Base-by-base conservation (phyloP, 2,329 filamentous ascomycete species). In the Xylaria multiplex region DNA sequence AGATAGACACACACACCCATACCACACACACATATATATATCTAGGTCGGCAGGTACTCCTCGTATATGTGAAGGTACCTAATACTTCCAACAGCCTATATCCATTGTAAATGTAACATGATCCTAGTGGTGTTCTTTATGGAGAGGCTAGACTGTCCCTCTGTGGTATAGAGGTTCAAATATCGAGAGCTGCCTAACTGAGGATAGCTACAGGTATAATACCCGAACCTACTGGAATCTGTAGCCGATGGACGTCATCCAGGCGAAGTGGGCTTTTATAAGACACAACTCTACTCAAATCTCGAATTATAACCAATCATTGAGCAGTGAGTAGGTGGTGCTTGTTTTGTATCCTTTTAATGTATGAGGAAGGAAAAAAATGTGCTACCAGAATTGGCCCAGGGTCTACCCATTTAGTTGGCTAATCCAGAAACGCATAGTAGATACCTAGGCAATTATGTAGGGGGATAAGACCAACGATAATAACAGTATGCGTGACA, bases 361-460 rank as follows among this genome's bases (percentile, higher is more conserved):
- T 48, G 22, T 50, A 43, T 30, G 45, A 57, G 50, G 37, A 52
- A 40, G 46, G 50, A 43, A 52, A 45, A 50, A 55, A n/a, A 48
- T 59, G 42, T 59, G 45, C 54, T 37, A 37, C 50, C 40, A 32
- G 57, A 48, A 42, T 40, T 45, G 52, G 24, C 53, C 48, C n/a
- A 24, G 62, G 50, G 35, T 55, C 16, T 60, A 57, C 60, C 50
- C 14, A 50, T 27, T 27, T 63, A 40, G 50, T 55, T 14, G 32
- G 32, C 56, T 40, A 40, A 60, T 65, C 52, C 48, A 66, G 30
- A 62, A 58, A 59, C 56, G 59, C 46, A 32, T 49, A 14, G 37
- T 60, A 62, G 53, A 61, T 67, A 64, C 57, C 43, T 37, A 50
- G 52, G 50, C 40, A 62, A 59, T 57, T 65, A 65, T 67, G 54